Evolutionary conservation across 2,329 filamentous ascomycete genomes (phyloP), one percentile per base, ranked within the genome.

Genomic region (Venturia asperata): DNA sequence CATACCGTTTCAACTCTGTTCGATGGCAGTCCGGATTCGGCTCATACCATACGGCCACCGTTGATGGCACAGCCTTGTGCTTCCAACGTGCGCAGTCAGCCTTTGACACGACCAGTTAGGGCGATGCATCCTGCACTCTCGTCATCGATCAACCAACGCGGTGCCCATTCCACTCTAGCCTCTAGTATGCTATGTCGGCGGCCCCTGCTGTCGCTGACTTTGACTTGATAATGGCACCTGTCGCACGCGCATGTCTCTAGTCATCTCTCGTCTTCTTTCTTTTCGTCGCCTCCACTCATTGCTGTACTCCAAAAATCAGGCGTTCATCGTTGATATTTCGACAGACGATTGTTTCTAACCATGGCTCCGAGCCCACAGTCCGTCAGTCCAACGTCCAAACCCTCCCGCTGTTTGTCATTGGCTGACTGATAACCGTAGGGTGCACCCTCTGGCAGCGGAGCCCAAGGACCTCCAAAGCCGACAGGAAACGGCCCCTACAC

Each of bases 401-500:
- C 27, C 19, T 37, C 19, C 30, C 7, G 19, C 19, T 37, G 15
- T 37, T 11, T 21, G 5, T 27, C 11, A n/a, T 30, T 24, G 13
- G 52, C 52, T 58, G 52, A 58, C 52, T 37, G 52, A n/a, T 58
- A n/a, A 58, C 30, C 27, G 15, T 24, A 58, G 52, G 47, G 47
- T 15, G 6, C n/a, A 30, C 27, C 17, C 37, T 58, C 52, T 58
- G 47, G 47, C 21, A 30, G 47, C 21, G 21, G n/a, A 47, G 45
- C 45, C n/a, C 24, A 34, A 34, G 49, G 49, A 15, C 52, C 52
- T n/a, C 52, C 52, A 15, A 34, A n/a, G n/a, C 52, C 27, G 15
- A 34, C 17, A 58, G 52, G 52, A 58, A 58, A 58, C 5, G 52
- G 52, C 5, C 64, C 64, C 49, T 66, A 64, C 27, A 15, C 39